phyloP scores from a whole-genome alignment of 495 filamentous ascomycete species.

The Barbatosphaeria neglecta region DNA sequence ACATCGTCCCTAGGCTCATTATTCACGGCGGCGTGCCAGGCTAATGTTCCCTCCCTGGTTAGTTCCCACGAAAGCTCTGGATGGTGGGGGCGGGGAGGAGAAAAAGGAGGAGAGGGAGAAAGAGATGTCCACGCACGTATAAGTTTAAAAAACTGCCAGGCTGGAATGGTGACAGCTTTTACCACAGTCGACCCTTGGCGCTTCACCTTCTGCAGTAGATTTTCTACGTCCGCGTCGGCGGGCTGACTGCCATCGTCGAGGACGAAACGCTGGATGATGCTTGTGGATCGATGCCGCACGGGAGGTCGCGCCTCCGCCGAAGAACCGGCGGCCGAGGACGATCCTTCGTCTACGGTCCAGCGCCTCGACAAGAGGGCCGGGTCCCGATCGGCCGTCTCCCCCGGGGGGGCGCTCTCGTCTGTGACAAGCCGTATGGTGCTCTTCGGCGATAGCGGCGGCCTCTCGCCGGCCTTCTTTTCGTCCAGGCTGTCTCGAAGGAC shows the following conservation, averaged over 20 bases:
- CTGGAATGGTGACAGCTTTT: constrained; percentile 87
- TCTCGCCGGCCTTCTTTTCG: constrained; percentile 37
- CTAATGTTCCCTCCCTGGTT: constrained; percentile 55
- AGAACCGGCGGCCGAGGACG: constrained; percentile 7
- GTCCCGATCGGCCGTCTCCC: constrained; percentile 4
- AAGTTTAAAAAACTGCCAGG: constrained; percentile 93
- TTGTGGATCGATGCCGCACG: constrained; percentile 30
- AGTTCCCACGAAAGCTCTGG: constrained; percentile 12
- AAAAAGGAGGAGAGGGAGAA: too few relatives aligned
- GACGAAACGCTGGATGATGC: constrained; percentile 37
- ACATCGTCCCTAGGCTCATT: constrained; percentile 30
- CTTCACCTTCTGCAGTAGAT: constrained; percentile 24
- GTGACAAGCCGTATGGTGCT: constrained; percentile 25
- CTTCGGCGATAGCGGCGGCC: constrained; percentile 7
- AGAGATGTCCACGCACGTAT: constrained; percentile 75
- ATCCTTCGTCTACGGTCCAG: constrained; percentile 18
- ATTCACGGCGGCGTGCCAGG: constrained; percentile 51
- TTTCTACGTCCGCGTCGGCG: constrained; percentile 23
- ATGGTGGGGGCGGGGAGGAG: background rate
- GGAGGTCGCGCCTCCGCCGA: constrained; percentile 8
- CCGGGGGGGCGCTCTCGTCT: constrained; percentile 14
- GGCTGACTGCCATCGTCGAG: constrained; percentile 22
- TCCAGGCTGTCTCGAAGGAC: constrained; percentile 59
- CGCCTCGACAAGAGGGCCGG: constrained; percentile 10
- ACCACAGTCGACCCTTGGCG: constrained; percentile 40